Base-by-base conservation (phyloP, 331 rosid genomes). In the Pyrus hybrid region DNA sequence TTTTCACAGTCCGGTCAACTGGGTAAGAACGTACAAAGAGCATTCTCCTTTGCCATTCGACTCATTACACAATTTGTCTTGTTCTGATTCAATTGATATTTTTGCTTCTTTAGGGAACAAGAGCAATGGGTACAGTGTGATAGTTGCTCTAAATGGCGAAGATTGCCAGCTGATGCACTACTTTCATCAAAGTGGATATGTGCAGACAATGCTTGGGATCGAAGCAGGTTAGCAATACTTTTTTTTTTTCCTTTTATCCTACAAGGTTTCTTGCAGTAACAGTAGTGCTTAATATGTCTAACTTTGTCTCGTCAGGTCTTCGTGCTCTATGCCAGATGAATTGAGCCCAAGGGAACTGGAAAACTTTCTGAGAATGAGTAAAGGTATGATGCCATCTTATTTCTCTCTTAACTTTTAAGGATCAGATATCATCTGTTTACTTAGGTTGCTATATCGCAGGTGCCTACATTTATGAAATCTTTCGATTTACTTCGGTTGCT, bases 61-160 rank as follows among this genome's bases (percentile, higher is more conserved):
- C 21, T 17, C 21, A 1, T 51, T 51, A 51, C 21, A 51, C 22
- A 53, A 53, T 54, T 72, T 72, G 58, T 63, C 63, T 29, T 23
- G 69, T 21, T 9, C 29, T 16, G 69, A 76, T 80, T 72, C 54
- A 71, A 28, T 76, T 65, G 43, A 41, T 49, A 47, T 30, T 16
- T 63, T 47, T 4, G 26, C 63, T 56, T 76, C 73, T 72, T 67
- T 77, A 95, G 99, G 91, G 85, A 85, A 82, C 88, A 80, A 67
- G 99, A 95, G 88, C 99, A 95, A 84, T 95, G 99, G 99, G 88
- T 85, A 63, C 93, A 95, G 82, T 95, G 99, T 79, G 99, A 95
- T 77, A 84, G 74, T 79, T 95, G 99, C 89, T 92, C 85, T 64
- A 95, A 89, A 84, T 95, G 97, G 99, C 84, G 97, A 73, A 89